These are phyloP conservation scores for Speleostelium caveatum DNA, from an alignment of 78 protist genomes.

Conservation along the genomic window DNA sequence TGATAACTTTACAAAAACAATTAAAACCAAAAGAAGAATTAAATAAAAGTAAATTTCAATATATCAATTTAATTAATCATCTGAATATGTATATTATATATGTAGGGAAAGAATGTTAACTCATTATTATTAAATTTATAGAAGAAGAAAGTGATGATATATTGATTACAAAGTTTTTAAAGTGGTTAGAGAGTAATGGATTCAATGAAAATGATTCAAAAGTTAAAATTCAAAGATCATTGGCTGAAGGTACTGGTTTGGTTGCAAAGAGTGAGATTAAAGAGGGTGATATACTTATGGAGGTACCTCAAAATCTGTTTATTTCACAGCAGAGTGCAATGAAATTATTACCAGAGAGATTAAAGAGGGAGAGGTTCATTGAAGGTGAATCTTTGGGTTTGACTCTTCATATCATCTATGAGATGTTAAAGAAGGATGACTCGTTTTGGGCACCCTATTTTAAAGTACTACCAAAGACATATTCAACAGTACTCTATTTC, in stretches of 20 bases:
- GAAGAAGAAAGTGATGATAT: conserved; percentile 15
- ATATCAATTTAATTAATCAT: too few species aligned
- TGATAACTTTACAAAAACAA: conserved; percentile 7
- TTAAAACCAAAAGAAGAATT: neutral
- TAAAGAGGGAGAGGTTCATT: neutral
- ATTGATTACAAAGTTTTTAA: conserved; percentile 5
- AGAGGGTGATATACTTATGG: conserved; percentile 46
- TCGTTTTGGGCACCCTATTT: conserved; percentile 73
- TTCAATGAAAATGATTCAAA: conserved; percentile 16
- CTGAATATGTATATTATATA: neutral
- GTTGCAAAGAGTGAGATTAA: conserved; percentile 33
- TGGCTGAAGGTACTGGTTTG: conserved; percentile 63
- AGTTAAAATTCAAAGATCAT: conserved; percentile 30
- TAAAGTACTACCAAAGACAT: conserved; percentile 38
- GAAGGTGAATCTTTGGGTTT: conserved; percentile 2
- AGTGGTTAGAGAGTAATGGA: conserved; percentile 58
- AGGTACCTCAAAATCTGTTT: conserved; percentile 21
- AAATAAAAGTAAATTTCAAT: too few species aligned
- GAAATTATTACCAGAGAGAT: conserved; percentile 4
- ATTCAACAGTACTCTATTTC: conserved; percentile 23
- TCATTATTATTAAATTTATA: too few species aligned
- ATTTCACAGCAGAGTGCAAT: conserved; percentile 8
- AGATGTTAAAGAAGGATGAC: neutral
- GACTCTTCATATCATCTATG: conserved; percentile 21
- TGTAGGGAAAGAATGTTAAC: neutral